phyloP scores from a whole-genome alignment of 108 stramenopile species.

The Skeletonema tropicum region DNA sequence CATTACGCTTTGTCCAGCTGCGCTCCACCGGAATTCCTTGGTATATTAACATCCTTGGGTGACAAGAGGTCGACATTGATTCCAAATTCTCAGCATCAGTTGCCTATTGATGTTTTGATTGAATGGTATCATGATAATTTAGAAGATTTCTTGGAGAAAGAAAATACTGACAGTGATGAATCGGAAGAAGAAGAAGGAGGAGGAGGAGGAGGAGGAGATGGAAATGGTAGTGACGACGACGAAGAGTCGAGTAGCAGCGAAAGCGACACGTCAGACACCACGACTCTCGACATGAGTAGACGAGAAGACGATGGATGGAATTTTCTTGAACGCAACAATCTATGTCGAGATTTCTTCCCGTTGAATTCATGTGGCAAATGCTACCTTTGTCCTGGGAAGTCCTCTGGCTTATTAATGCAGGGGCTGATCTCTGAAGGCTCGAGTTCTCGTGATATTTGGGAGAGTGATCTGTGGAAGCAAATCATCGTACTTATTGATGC shows the following conservation, averaged over 20 bases:
- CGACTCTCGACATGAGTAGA: not conserved
- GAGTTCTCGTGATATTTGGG: not conserved
- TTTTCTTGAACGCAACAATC: not conserved
- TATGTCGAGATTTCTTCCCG: not conserved
- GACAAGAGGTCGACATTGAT: conserved; percentile 10
- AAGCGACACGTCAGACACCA: not conserved
- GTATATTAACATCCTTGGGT: conserved; percentile 14
- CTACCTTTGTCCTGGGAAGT: not conserved
- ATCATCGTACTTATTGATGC: conserved; percentile 9
- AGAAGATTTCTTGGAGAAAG: conserved; percentile 1
- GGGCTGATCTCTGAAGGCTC: not conserved
- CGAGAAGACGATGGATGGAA: not conserved
- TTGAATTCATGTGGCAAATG: not conserved
- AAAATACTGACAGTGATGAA: conserved; percentile 6
- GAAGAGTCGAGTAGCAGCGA: not conserved
- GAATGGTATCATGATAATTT: conserved; percentile 20
- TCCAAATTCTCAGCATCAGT: conserved; percentile 17
- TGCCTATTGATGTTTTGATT: conserved; percentile 32
- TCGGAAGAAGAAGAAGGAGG: conserved; percentile 15
- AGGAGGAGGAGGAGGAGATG: conserved; percentile 2
- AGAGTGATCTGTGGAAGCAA: conserved; percentile 12
- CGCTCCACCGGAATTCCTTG: conserved; percentile 6
- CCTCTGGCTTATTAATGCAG: not conserved
- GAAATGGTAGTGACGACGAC: not conserved
- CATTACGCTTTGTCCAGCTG: conserved; percentile 34